Evolutionary conservation across 108 stramenopile genomes (phyloP).

Genomic region (Bacterosira constricta): DNA sequence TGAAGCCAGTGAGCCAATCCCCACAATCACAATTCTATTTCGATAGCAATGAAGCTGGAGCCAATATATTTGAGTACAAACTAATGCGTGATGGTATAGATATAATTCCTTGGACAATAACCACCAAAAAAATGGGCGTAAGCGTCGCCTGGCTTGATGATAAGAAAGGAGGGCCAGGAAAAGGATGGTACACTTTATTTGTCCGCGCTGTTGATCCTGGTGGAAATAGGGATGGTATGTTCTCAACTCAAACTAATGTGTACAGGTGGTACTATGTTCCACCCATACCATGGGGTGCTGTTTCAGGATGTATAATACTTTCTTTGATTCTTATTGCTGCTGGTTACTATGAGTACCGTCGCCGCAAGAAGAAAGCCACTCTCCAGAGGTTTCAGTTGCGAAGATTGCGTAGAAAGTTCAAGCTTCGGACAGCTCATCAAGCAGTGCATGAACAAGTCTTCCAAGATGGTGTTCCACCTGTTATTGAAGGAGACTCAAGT

Average conservation of each 20-base stretch:
- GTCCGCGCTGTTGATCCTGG: constrained; percentile 77
- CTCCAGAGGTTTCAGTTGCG: constrained; percentile 72
- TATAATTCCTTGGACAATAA: constrained; percentile 66
- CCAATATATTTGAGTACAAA: constrained; percentile 75
- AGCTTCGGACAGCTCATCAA: constrained; percentile 36
- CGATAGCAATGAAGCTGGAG: constrained; percentile 50
- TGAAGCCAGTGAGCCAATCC: constrained; percentile 47
- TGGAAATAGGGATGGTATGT: constrained; percentile 61
- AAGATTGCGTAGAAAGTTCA: constrained; percentile 72
- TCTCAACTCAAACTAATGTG: constrained; percentile 67
- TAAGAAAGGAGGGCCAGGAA: constrained; percentile 73
- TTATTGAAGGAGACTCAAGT: not conserved
- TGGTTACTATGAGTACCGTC: constrained; percentile 65
- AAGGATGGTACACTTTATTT: constrained; percentile 75
- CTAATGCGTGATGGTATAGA: constrained; percentile 57
- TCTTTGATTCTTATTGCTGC: constrained; percentile 37
- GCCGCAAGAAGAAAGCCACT: constrained; percentile 61
- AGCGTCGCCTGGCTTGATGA: constrained; percentile 72
- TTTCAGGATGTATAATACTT: constrained; percentile 31
- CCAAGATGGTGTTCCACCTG: not conserved
- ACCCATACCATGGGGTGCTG: constrained; percentile 65
- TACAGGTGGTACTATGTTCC: constrained; percentile 79
- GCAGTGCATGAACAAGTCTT: not conserved
- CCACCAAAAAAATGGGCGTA: constrained; percentile 31
- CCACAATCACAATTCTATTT: constrained; percentile 51